Percentiles rank a stretch among this genome's conserved stretches.
phyloP scores from a whole-genome alignment of 805 yeast genomes.

The Candida yuanshanica region DNA sequence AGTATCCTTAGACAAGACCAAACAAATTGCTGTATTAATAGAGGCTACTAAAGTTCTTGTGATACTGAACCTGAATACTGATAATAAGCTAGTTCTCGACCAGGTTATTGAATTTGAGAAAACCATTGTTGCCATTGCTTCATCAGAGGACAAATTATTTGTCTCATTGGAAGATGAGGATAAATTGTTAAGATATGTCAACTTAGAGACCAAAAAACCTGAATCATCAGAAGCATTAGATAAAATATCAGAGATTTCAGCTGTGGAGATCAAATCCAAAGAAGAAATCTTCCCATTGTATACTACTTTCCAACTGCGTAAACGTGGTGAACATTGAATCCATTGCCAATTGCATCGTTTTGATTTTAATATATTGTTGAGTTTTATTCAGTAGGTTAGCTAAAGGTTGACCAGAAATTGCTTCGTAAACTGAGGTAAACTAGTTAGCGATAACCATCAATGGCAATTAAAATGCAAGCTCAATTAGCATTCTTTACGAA shows the following conservation, averaged over 20 bases:
- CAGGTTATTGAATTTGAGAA: conserved; percentile 26
- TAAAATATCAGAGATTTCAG: conserved; percentile 12
- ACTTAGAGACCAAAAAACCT: conserved; percentile 25
- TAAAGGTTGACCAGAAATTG: too few species aligned
- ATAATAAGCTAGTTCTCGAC: conserved; percentile 19
- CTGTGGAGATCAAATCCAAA: conserved; percentile 17
- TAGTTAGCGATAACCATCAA: too few species aligned
- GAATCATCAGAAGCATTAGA: conserved; percentile 31
- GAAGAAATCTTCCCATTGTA: conserved; percentile 41
- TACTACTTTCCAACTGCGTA: conserved; percentile 46
- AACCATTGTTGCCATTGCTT: conserved; percentile 27
- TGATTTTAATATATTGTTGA: too few species aligned
- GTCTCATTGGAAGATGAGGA: conserved; percentile 30
- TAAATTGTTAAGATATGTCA: conserved; percentile 9
- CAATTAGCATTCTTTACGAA: too few species aligned
- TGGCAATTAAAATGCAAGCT: too few species aligned
- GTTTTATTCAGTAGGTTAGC: too few species aligned
- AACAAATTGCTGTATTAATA: conserved; percentile 37
- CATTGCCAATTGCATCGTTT: too few species aligned
- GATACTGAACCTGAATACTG: conserved; percentile 22
- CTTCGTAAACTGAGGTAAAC: too few species aligned
- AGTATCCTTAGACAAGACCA: conserved; percentile 26
- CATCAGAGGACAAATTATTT: conserved; percentile 29
- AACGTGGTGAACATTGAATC: conserved; percentile 56
- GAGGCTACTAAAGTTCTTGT: conserved; percentile 46